These are phyloP conservation scores for Pseudevernia furfuracea DNA, from an alignment of 495 filamentous ascomycete species.

Conservation along the genomic window DNA sequence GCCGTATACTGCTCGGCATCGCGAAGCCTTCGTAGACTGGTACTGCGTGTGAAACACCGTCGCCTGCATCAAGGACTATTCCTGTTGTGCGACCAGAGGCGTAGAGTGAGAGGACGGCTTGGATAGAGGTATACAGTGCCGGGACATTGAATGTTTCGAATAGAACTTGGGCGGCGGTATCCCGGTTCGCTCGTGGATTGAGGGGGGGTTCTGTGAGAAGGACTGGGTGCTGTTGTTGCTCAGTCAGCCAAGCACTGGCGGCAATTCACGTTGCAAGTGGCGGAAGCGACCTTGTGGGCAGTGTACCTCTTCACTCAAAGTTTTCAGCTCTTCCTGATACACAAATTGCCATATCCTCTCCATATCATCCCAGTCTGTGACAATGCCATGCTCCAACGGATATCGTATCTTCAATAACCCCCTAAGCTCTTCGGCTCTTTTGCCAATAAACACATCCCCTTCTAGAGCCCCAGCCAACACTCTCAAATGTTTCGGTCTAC, in stretches of 20 bases:
- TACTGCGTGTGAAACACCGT: constrained; percentile 95
- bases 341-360: constrained; percentile 96
- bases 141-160: constrained; percentile 99
- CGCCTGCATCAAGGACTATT: constrained; percentile 89
- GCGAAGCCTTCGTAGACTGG: constrained; percentile 98
- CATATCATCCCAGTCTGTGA: constrained; percentile 99
- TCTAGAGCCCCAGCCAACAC: constrained; percentile 93
- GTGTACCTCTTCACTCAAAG: constrained; percentile 87
- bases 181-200: constrained; percentile 91
- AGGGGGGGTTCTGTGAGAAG: constrained; percentile 94
- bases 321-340: constrained; percentile 80
- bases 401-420: constrained; percentile 92
- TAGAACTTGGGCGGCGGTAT: constrained; percentile 93
- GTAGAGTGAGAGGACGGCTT: constrained; percentile 94
- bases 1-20: constrained; percentile 84
- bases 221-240: constrained; percentile 66
- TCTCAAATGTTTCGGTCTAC: constrained; percentile 91
- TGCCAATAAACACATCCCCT: constrained; percentile 95
- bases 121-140: constrained; percentile 91
- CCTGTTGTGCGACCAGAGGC: constrained; percentile 94
- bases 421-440: constrained; percentile 83
- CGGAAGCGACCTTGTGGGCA: background rate
- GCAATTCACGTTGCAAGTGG: background rate
- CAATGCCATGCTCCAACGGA: constrained; percentile 93
- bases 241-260: background rate